Conservation (phyloP, 202 grass and related monocot genomes). For the Hordeum pubiflorum region DNA sequence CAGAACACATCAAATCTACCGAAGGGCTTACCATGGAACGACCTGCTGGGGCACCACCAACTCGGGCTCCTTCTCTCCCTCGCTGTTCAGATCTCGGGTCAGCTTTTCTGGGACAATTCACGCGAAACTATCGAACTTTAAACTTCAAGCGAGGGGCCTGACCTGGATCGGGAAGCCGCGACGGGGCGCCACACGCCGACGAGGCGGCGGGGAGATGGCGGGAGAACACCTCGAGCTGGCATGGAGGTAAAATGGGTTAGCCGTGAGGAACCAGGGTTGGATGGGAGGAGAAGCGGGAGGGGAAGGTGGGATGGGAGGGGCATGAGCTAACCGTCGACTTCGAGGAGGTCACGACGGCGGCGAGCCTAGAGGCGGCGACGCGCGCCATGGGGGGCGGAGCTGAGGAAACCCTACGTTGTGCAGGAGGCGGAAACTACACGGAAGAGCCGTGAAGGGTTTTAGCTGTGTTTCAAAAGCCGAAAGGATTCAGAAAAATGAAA, state of each 20-base stretch:
- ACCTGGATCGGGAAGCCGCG: conserved; percentile 22
- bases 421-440: neutral
- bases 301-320: neutral
- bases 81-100: conserved; percentile 18
- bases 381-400: conserved; percentile 7
- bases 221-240: conserved; percentile 41
- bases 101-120: conserved; percentile 3
- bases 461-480: neutral
- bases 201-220: conserved; percentile 35
- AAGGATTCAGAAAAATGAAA: neutral
- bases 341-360: conserved; percentile 15
- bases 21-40: conserved; percentile 44
- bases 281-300: neutral
- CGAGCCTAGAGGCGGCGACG: conserved; percentile 37
- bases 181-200: conserved; percentile 15
- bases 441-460: neutral
- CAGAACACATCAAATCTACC: neutral
- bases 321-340: conserved; percentile 26
- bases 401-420: conserved; percentile 10
- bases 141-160: neutral
- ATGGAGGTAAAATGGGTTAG: conserved; percentile 13
- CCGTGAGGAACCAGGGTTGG: neutral
- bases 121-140: neutral
- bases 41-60: conserved; percentile 54
- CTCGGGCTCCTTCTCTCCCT: conserved; percentile 35